Percentiles rank a stretch among this genome's conserved stretches.
phyloP scores from a whole-genome alignment of 371 early-diverging fungal genomes.

The Mortierella sp. region DNA sequence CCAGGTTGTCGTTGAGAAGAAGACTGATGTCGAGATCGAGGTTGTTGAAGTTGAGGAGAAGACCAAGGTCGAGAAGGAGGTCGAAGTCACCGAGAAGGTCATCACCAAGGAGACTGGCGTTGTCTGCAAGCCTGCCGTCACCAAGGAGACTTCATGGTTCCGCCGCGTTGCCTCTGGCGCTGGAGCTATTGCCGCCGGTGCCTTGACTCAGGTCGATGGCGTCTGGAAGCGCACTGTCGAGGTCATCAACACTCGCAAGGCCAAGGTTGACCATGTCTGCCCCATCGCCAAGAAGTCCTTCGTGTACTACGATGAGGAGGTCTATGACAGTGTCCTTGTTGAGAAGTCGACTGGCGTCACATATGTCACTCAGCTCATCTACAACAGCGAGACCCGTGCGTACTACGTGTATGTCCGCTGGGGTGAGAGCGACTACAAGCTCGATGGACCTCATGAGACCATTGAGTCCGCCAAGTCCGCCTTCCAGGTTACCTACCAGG shows the following conservation, averaged over 20 bases:
- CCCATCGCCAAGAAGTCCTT: constrained; percentile 27
- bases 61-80: not conserved
- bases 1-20: no score
- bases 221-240: constrained; percentile 20
- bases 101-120: constrained; percentile 8
- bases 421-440: constrained; percentile 15
- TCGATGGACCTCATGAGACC: constrained; percentile 14
- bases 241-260: constrained; percentile 28
- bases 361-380: constrained; percentile 26
- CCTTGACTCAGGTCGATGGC: constrained; percentile 2
- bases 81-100: not conserved
- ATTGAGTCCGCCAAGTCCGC: constrained; percentile 30
- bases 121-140: constrained; percentile 24
- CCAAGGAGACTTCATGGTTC: constrained; percentile 33
- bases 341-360: constrained; percentile 29
- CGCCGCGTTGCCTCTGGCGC: constrained; percentile 18
- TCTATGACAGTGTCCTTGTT: constrained; percentile 21
- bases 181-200: constrained; percentile 11
- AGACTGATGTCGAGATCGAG: no score
- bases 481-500: constrained; percentile 21
- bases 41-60: not conserved
- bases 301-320: constrained; percentile 29
- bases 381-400: constrained; percentile 10
- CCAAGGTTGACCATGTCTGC: constrained; percentile 22
- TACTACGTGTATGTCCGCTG: constrained; percentile 36